Base-by-base conservation (phyloP, 257 asterid genomes). In the Galeopsis tetrahit region DNA sequence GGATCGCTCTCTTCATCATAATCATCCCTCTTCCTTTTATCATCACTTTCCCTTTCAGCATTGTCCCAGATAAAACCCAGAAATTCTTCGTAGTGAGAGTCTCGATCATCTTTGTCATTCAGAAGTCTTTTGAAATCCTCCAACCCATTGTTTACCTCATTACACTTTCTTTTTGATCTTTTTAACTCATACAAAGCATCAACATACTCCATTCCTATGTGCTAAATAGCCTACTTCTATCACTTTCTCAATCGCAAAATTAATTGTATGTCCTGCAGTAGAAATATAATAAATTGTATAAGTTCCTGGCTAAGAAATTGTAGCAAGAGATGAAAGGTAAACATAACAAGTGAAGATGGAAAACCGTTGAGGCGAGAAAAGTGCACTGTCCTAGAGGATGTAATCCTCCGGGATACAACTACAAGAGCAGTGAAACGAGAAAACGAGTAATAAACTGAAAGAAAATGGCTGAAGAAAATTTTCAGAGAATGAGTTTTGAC, bases 241-340 rank as follows among this genome's bases (percentile, higher is more conserved):
- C 13, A 49, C 56, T 49, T 49, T n/a, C 56, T 49, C 6, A 8
- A 21, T 49, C 0, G 51, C 51, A 44, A 44, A 13, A 49, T 5
- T n/a, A 49, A n/a, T 49, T 49, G 56, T 49, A 49, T n/a, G 28
- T 46, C 56, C 21, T 49, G 56, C 56, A 49, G 8, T 49, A 49
- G 8, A 49, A 49, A 13, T 49, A 4, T 49, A 49, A 49, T 49
- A 49, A 21, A 21, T 49, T 49, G 28, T 13, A 49, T 49, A 49
- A 49, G 56, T 49, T 49, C 1, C 28, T 49, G 28, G n/a, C 56
- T 49, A 49, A 49, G 56, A 48, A 48, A 48, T 48, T 48, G 55
- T 48, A 48, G 55, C 4, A 48, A 13, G 55, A 49, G 7, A 49
- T 49, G 56, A n/a, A 13, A 49, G 56, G 21, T 21, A 49, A 49